Conservation (phyloP, 805 yeast species). For the Schwanniomyces vanrijiae region DNA sequence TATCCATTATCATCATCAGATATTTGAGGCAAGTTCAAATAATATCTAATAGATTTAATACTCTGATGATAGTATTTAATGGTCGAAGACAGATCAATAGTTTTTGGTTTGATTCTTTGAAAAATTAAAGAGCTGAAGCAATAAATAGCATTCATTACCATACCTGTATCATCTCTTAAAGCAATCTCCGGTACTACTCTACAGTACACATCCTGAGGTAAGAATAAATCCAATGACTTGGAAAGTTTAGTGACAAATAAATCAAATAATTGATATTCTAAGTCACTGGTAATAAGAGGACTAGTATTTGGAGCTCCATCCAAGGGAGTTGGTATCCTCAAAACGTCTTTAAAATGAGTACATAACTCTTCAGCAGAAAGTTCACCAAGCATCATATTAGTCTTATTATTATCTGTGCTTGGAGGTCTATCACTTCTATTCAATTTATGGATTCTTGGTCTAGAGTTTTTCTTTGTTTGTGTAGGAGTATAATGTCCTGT, state of each 20-base stretch:
- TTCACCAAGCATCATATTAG: conserved; percentile 16
- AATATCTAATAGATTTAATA: conserved; percentile 30
- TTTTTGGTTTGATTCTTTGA: conserved; percentile 28
- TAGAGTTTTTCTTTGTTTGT: conserved; percentile 34
- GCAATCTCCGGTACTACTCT: conserved; percentile 36
- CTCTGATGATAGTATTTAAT: conserved; percentile 38
- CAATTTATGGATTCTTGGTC: conserved; percentile 38
- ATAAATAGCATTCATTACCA: conserved; percentile 36
- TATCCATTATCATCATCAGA: conserved; percentile 25
- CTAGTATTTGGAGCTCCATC: conserved; percentile 4
- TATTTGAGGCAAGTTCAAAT: conserved; percentile 24
- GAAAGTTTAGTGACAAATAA: conserved; percentile 30
- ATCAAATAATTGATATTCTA: conserved; percentile 33
- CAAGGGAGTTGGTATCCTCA: conserved; percentile 17
- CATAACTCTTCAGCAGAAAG: conserved; percentile 22
- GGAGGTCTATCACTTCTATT: conserved; percentile 10
- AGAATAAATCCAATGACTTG: conserved; percentile 30
- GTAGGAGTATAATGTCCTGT: conserved; percentile 30
- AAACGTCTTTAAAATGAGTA: conserved; percentile 19
- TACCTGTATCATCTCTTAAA: conserved; percentile 36
- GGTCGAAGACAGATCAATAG: conserved; percentile 29
- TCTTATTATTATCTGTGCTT: background rate
- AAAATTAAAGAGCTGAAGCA: conserved; percentile 37
- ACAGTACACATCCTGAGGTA: conserved; percentile 27
- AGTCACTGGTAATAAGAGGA: conserved; percentile 12